These are phyloP conservation scores for Prunus salicina DNA, from an alignment of 306 rosid genomes.

Conservation along the genomic window DNA sequence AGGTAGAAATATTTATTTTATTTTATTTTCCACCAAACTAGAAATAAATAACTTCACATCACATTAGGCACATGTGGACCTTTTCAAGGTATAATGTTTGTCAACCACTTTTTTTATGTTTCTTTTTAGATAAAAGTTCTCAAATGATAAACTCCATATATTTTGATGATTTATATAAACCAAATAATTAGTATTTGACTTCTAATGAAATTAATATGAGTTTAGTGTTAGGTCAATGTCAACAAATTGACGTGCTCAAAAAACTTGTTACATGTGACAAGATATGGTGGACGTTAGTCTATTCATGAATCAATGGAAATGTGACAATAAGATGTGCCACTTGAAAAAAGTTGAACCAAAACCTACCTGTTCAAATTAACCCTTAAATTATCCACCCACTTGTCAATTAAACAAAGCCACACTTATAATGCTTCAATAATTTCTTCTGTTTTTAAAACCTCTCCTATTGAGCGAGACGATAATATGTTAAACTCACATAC, in stretches of 20 bases:
- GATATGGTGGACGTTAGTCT: slow-evolving; percentile 21
- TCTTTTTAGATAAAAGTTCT: too few relatives aligned
- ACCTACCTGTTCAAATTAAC: background rate
- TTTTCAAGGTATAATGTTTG: too few relatives aligned
- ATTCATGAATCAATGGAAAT: slow-evolving; percentile 3
- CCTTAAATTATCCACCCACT: background rate
- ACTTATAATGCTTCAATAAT: too few relatives aligned
- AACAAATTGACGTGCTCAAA: slow-evolving; percentile 17
- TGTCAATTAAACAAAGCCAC: slow-evolving; percentile 20
- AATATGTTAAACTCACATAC: too few relatives aligned
- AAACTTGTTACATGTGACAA: slow-evolving; percentile 24
- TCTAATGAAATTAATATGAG: slow-evolving; percentile 5
- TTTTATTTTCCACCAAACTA: too few relatives aligned
- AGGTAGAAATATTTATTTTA: too few relatives aligned
- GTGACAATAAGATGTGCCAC: slow-evolving; percentile 12
- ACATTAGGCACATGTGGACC: too few relatives aligned
- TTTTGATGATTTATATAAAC: background rate
- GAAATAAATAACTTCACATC: too few relatives aligned
- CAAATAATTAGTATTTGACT: slow-evolving; percentile 38
- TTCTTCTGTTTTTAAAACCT: too few relatives aligned
- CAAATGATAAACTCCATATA: background rate
- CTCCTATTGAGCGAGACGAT: too few relatives aligned
- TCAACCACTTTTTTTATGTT: too few relatives aligned
- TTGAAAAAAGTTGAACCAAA: slow-evolving; percentile 3
- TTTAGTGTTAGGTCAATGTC: slow-evolving; percentile 13